phyloP scores from a whole-genome alignment of 345 rosid species.

The Jatropha curcas region DNA sequence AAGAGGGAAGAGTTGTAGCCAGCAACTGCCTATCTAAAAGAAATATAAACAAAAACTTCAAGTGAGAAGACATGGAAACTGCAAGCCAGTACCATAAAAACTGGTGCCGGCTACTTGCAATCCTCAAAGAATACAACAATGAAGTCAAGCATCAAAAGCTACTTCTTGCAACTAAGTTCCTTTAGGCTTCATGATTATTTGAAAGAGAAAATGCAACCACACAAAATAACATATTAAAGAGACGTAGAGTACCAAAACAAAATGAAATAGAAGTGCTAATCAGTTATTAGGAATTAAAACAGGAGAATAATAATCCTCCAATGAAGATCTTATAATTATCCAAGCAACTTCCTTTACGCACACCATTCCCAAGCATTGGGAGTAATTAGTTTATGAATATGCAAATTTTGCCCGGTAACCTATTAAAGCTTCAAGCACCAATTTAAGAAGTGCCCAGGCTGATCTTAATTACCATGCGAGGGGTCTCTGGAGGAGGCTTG shows the following conservation, averaged over 20 bases:
- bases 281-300: neutral
- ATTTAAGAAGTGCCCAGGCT: neutral
- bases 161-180: neutral
- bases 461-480: conserved; percentile 71
- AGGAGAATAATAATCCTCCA: conserved; percentile 8
- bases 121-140: neutral
- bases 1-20: neutral
- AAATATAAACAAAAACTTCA: neutral
- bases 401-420: neutral
- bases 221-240: neutral
- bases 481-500: conserved; percentile 77
- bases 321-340: neutral
- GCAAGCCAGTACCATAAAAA: neutral
- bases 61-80: neutral
- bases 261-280: neutral
- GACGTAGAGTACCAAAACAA: neutral
- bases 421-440: neutral
- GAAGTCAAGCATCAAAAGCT: neutral
- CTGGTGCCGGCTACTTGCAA: neutral
- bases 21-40: neutral
- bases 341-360: neutral
- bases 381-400: conserved; percentile 4
- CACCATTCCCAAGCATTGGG: neutral
- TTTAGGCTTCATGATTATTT: neutral
- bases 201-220: neutral